These are phyloP conservation scores for Hortaea werneckii DNA, from an alignment of 2,329 filamentous ascomycete genomes.

Conservation along the genomic window DNA sequence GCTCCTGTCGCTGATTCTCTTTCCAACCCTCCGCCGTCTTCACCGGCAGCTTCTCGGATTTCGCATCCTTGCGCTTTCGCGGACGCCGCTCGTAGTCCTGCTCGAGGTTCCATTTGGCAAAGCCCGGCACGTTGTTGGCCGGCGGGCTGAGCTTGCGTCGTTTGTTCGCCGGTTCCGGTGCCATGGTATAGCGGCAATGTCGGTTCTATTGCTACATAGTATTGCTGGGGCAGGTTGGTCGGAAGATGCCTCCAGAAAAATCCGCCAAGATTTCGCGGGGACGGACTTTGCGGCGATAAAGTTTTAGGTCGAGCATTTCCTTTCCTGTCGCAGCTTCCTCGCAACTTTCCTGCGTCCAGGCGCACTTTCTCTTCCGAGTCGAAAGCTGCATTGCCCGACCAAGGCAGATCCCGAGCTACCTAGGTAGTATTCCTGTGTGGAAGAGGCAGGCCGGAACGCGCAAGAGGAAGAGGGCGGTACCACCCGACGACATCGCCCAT, in stretches of 20 bases:
- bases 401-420: too few relatives aligned
- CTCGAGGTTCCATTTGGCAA: constrained; percentile 75
- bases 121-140: constrained; percentile 15
- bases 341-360: too few relatives aligned
- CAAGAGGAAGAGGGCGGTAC: too few relatives aligned
- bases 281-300: background rate
- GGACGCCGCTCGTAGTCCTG: constrained; percentile 78
- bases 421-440: too few relatives aligned
- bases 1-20: constrained; percentile 36
- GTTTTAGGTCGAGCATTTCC: too few relatives aligned
- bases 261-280: background rate
- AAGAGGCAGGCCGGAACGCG: too few relatives aligned
- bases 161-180: constrained; percentile 38
- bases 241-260: background rate
- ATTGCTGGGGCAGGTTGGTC: too few relatives aligned
- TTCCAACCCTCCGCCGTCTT: constrained; percentile 67
- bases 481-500: constrained; percentile 15
- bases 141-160: constrained; percentile 42
- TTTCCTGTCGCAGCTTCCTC: too few relatives aligned
- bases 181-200: too few relatives aligned
- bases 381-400: too few relatives aligned
- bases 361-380: too few relatives aligned
- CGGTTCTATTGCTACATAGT: too few relatives aligned
- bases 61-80: constrained; percentile 58
- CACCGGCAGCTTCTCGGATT: constrained; percentile 67